Evolutionary conservation across 2,329 filamentous ascomycete genomes (phyloP).

Genomic region (Aaosphaeria arxii): DNA sequence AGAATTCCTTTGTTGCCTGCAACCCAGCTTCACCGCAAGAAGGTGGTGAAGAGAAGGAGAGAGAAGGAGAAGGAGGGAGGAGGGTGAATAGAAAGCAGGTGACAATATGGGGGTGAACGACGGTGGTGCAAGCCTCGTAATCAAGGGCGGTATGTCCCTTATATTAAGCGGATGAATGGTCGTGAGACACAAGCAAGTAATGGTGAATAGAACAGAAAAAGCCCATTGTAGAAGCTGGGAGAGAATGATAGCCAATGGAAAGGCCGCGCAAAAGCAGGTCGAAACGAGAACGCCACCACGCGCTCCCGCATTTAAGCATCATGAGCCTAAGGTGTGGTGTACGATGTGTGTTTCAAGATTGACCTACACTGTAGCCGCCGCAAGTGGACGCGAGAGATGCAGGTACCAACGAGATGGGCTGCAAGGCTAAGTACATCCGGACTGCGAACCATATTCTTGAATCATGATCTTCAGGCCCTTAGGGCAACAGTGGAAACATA

Average conservation of each 20-base stretch:
- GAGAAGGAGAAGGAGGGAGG: conserved; percentile 11
- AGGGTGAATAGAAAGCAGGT: conserved; percentile 12
- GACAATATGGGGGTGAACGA: conserved; percentile 13
- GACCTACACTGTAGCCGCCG: conserved; percentile 36
- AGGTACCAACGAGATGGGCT: neutral
- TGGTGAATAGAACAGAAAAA: conserved; percentile 6
- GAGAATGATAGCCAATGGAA: conserved; percentile 34
- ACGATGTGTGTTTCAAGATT: conserved; percentile 33
- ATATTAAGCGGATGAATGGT: conserved; percentile 28
- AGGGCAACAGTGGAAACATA: neutral
- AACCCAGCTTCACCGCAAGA: conserved; percentile 12
- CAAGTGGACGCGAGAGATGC: neutral
- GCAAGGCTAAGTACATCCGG: neutral
- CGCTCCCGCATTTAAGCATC: conserved; percentile 29
- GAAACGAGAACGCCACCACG: conserved; percentile 35
- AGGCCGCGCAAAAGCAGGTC: conserved; percentile 15
- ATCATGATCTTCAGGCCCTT: neutral
- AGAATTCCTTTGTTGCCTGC: conserved; percentile 10
- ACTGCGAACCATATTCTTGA: neutral
- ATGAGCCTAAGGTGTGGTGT: conserved; percentile 29
- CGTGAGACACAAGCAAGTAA: conserved; percentile 26
- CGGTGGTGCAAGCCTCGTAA: conserved; percentile 8
- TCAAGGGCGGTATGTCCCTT: conserved; percentile 6
- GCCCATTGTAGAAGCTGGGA: conserved; percentile 17
- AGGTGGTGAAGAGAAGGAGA: conserved; percentile 11